These are phyloP conservation scores for Fusarium sp. DNA, from an alignment of 2,329 filamentous ascomycete genomes.

Conservation along the genomic window DNA sequence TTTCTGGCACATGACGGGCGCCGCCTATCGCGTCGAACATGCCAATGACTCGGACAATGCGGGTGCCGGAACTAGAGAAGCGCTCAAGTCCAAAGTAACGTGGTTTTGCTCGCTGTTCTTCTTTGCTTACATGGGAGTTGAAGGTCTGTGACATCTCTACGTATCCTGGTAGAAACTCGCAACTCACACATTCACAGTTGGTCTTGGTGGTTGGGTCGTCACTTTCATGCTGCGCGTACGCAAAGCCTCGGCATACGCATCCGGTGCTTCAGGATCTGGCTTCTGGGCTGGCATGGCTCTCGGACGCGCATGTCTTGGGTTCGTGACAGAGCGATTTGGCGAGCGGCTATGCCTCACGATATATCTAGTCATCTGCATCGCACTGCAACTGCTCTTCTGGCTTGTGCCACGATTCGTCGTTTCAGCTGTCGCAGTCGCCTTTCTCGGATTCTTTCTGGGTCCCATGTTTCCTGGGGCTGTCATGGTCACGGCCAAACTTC, in stretches of 20 bases:
- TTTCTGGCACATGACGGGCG: constrained; percentile 71
- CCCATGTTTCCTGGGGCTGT: constrained; percentile 79
- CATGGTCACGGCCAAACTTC: constrained; percentile 75
- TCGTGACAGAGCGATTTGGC: constrained; percentile 74
- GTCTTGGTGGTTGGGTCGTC: constrained; percentile 81
- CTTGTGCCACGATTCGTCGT: constrained; percentile 69
- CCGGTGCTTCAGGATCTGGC: constrained; percentile 77
- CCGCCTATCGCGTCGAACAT: constrained; percentile 60
- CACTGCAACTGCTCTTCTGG: constrained; percentile 68
- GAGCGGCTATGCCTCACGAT: constrained; percentile 69
- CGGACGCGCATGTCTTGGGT: constrained; percentile 73
- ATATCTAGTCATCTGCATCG: constrained; percentile 71
- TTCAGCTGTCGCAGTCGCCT: constrained; percentile 69
- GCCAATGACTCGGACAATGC: constrained; percentile 25
- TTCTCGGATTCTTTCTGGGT: constrained; percentile 80
- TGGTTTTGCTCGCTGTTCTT: constrained; percentile 77
- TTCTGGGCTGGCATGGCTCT: constrained; percentile 84
- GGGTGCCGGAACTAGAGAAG: constrained; percentile 51
- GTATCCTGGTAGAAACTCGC: accelerated
- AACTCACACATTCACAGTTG: constrained; percentile 53
- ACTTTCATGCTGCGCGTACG: constrained; percentile 81
- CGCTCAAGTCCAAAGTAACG: constrained; percentile 63
- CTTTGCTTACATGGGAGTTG: constrained; percentile 77
- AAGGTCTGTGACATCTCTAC: constrained; percentile 54
- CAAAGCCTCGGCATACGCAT: constrained; percentile 70